These are phyloP conservation scores for Tagetes patula DNA, from an alignment of 129 eudicot species.

Conservation along the genomic window DNA sequence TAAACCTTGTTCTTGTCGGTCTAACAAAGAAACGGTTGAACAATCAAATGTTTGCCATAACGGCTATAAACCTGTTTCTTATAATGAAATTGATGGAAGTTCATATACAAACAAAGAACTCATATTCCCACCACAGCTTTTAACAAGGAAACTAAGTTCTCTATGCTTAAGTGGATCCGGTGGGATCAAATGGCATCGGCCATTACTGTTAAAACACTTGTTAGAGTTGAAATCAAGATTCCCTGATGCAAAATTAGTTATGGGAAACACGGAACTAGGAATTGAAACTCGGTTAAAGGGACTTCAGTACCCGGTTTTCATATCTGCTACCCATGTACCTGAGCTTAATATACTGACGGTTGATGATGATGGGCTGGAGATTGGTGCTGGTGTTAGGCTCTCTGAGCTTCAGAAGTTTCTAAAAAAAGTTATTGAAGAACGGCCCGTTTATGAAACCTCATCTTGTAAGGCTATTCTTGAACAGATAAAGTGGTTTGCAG, in stretches of 20 bases:
- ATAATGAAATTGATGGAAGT: slow-evolving; percentile 75
- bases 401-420: slow-evolving; percentile 57
- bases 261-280: slow-evolving; percentile 95
- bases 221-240: slow-evolving; percentile 67
- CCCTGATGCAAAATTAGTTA: slow-evolving; percentile 81
- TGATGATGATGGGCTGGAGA: slow-evolving; percentile 80
- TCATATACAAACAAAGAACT: slow-evolving; percentile 74
- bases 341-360: slow-evolving; percentile 61
- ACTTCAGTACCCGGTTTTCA: slow-evolving; percentile 68
- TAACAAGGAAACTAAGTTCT: slow-evolving; percentile 49
- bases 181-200: slow-evolving; percentile 89
- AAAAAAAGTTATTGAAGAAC: slow-evolving; percentile 44
- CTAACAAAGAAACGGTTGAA: slow-evolving; percentile 33
- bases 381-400: slow-evolving; percentile 82
- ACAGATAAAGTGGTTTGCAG: slow-evolving; percentile 97
- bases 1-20: slow-evolving; percentile 87
- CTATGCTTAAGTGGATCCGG: slow-evolving; percentile 60
- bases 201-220: slow-evolving; percentile 58
- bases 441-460: slow-evolving; percentile 60
- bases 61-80: slow-evolving; percentile 49
- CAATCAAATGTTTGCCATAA: slow-evolving; percentile 22
- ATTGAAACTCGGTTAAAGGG: slow-evolving; percentile 85
- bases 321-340: slow-evolving; percentile 70
- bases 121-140: slow-evolving; percentile 93
- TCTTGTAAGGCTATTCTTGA: slow-evolving; percentile 67